These are phyloP conservation scores for Mucor piriformis DNA, from an alignment of 371 early-diverging fungal genomes.

Conservation along the genomic window DNA sequence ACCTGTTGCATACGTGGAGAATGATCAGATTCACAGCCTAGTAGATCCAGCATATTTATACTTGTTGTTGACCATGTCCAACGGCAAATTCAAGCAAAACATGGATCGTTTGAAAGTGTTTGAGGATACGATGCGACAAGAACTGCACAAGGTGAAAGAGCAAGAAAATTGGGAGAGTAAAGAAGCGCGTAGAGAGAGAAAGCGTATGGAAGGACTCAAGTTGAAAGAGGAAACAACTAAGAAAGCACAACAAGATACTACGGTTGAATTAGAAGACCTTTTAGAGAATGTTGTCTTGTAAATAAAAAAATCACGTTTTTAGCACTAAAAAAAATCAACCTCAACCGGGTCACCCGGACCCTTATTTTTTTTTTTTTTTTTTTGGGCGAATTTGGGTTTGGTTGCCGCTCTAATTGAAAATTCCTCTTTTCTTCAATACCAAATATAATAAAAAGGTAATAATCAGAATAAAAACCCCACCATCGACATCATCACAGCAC, in stretches of 20 bases:
- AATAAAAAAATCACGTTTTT: no score
- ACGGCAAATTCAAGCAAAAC: constrained; percentile 58
- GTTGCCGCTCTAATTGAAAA: background rate
- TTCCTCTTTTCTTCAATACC: constrained; percentile 4
- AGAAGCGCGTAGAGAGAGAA: constrained; percentile 61
- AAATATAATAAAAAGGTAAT: constrained; percentile 7
- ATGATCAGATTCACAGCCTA: constrained; percentile 43
- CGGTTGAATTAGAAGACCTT: no score
- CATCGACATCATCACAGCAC: background rate
- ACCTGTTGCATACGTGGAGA: constrained; percentile 59
- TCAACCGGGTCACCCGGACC: no score
- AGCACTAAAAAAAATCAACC: no score
- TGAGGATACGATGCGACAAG: constrained; percentile 38
- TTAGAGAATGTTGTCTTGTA: no score
- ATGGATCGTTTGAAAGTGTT: constrained; percentile 54
- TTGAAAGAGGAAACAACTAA: no score
- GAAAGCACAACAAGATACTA: no score
- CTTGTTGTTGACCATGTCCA: constrained; percentile 50
- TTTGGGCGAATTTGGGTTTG: background rate
- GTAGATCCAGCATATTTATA: constrained; percentile 52
- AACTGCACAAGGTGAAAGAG: constrained; percentile 14
- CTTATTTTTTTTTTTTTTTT: no score
- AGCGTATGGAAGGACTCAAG: constrained; percentile 47
- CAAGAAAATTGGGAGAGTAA: constrained; percentile 46
- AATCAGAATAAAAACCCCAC: background rate